Evolutionary conservation across 2,329 filamentous ascomycete species (phyloP), one percentile per base, ranked within the genome.

Genomic region (Leptographium wingfieldii): DNA sequence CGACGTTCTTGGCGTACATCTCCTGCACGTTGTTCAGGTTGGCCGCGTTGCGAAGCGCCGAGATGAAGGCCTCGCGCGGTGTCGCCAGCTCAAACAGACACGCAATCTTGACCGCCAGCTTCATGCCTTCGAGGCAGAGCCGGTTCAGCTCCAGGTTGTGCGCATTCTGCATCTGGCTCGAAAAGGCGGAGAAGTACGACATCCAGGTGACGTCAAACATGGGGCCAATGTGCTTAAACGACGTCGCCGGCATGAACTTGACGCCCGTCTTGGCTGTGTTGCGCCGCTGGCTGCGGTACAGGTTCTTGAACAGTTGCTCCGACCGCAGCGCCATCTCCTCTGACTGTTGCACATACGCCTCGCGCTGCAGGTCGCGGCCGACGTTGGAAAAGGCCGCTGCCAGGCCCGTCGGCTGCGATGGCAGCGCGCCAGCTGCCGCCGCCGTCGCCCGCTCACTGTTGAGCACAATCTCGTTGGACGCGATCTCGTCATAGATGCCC

Each of bases 201-300:
- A 97, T 99, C 94, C 94, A 99, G 0, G 91, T 95, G 29, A 96
- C 91, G 67, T 96, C 92, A 69, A 99, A 97, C 94, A 99, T 99
- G 0, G 94, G 91, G 0, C 94, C 94, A 56, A 96, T 88, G 71
- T 99, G 94, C 67, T 90, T 92, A 70, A 90, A 92, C 0, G 92
- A 97, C 1, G 90, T 94, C 3, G 94, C 94, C 1, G 90, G 88
- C 59, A 99, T 95, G 72, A 94, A 99, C 77, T 85, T 73, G 78
- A 86, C 67, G 72, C 84, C 74, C 70, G 81, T 70, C 65, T 87
- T 87, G 51, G 87, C 76, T 1, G 89, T 84, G 62, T 89, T 94
- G 67, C 85, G 86, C 56, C 89, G 85, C 72, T 99, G 94, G 57
- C 90, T 92, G 67, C 90, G 87, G 70, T 97, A 89, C 43, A 99